These are phyloP conservation scores for Pyrus communis DNA, from an alignment of 306 rosid genomes.

Conservation along the genomic window DNA sequence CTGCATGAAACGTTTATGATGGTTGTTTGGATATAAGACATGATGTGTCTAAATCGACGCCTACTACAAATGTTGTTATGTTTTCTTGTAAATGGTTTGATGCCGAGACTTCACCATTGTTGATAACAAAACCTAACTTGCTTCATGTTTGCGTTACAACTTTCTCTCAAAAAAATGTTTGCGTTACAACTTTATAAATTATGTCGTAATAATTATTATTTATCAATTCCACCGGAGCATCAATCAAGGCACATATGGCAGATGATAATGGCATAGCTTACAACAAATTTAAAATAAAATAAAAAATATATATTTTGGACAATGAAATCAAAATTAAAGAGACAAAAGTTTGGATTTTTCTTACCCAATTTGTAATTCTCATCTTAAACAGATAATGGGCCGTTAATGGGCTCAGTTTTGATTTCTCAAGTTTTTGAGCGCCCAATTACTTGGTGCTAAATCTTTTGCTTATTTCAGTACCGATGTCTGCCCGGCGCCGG, in stretches of 20 bases:
- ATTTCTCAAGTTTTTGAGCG: background rate
- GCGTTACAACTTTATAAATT: background rate
- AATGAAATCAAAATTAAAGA: too few species aligned
- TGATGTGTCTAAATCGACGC: constrained; percentile 16
- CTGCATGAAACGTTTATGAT: background rate
- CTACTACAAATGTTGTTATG: background rate
- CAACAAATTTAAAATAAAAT: too few species aligned
- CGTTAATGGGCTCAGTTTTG: background rate
- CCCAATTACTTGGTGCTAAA: background rate
- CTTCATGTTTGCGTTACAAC: background rate
- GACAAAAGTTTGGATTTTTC: too few species aligned
- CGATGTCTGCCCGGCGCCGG: too few species aligned
- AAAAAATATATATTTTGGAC: too few species aligned
- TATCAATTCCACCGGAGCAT: too few species aligned
- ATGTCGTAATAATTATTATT: too few species aligned
- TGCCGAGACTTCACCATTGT: constrained; percentile 1
- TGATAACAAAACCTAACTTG: background rate
- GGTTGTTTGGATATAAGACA: constrained; percentile 27
- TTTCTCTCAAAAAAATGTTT: background rate
- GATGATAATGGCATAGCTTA: too few species aligned
- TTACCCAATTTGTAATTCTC: too few species aligned
- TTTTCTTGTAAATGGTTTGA: background rate
- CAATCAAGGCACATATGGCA: too few species aligned
- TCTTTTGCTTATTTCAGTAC: too few species aligned
- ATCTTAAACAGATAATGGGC: background rate